phyloP scores from a whole-genome alignment of 176 grass and related monocot genomes.

The Phoenix roebelenii region DNA sequence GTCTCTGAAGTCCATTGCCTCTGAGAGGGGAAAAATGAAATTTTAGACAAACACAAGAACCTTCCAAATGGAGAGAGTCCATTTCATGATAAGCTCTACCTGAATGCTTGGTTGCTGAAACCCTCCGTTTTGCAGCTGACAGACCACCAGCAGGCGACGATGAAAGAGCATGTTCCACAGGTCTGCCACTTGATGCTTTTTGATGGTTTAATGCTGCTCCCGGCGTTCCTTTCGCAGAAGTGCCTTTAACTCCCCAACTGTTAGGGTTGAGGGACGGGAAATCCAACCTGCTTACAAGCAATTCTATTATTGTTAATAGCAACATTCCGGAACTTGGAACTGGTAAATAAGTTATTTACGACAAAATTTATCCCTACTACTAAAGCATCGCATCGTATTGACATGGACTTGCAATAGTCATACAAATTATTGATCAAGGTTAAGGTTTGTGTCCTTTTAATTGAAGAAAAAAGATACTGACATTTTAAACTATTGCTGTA shows the following conservation, averaged over 20 bases:
- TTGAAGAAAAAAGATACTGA: no score
- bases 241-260: slow-evolving; percentile 28
- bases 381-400: no score
- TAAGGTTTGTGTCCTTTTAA: no score
- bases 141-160: slow-evolving; percentile 12
- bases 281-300: slow-evolving; percentile 47
- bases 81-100: slow-evolving; percentile 23
- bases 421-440: no score
- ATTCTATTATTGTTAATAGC: slow-evolving; percentile 8
- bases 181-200: slow-evolving; percentile 36
- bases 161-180: slow-evolving; percentile 24
- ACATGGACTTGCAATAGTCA: no score
- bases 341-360: no score
- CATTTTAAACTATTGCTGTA: no score
- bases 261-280: slow-evolving; percentile 51
- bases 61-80: neutral
- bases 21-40: slow-evolving; percentile 21
- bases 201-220: slow-evolving; percentile 35
- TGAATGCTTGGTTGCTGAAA: slow-evolving; percentile 52
- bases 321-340: neutral
- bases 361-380: no score
- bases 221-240: slow-evolving; percentile 34
- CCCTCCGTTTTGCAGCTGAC: slow-evolving; percentile 36
- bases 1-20: slow-evolving; percentile 85
- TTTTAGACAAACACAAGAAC: neutral